A percentile compares a stretch with the other conserved stretches of the same genome.
phyloP scores from a whole-genome alignment of 2,329 filamentous ascomycete species.

The Pseudopyricularia cyperi region DNA sequence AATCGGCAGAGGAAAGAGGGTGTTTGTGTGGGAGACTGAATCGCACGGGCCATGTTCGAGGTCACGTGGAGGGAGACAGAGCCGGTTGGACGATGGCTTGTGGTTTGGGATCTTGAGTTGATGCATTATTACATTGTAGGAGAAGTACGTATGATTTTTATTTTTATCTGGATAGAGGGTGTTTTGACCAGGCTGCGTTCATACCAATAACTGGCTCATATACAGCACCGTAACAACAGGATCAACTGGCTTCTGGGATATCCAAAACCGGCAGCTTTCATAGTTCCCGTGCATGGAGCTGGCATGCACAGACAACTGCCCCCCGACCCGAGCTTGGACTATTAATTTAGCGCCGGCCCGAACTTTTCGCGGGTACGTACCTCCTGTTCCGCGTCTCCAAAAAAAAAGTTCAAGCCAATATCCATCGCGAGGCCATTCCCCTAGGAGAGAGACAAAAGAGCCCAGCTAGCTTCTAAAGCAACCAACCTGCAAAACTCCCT shows the following conservation, averaged over 20 bases:
- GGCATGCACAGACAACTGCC: neutral
- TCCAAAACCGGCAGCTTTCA: no score
- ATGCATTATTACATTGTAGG: no score
- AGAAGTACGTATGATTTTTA: no score
- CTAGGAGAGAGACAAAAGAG: no score
- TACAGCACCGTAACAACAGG: no score
- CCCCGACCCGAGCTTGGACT: neutral
- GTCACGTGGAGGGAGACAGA: neutral
- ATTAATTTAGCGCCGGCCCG: neutral
- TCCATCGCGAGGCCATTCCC: neutral
- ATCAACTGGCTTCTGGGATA: no score
- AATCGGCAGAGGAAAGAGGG: neutral
- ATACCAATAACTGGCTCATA: neutral
- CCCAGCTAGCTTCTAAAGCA: no score
- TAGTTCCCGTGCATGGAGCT: neutral
- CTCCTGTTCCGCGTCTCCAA: conserved; percentile 4
- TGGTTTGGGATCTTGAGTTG: neutral
- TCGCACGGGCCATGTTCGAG: neutral
- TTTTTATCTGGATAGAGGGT: neutral
- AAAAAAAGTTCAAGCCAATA: conserved; percentile 1
- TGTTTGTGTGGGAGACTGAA: neutral
- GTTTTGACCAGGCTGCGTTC: no score
- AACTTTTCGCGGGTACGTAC: neutral
- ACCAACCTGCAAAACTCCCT: no score
- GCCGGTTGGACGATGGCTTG: neutral